Base-by-base conservation (phyloP, 805 yeast genomes). In the Babjeviella inositovora region DNA sequence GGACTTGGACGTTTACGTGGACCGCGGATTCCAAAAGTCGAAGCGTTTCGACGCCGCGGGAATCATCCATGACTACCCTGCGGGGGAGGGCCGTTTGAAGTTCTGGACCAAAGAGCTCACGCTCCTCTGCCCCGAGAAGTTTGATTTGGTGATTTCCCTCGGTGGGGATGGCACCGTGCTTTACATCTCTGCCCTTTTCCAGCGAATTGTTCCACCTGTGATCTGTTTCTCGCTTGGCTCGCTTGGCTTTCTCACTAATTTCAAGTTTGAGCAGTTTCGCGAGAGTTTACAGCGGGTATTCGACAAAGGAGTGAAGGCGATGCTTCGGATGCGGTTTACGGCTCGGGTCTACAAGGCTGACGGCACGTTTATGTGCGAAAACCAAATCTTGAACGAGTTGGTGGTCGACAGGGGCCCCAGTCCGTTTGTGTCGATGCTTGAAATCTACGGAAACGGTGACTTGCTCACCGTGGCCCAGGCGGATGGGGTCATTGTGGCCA, bases 141-240 rank as follows among this genome's bases (percentile, higher is more conserved):
- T 71, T 32, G 97, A 87, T 43, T 53, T 85, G 29, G 73, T 82
- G 3, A 67, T 87, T 20, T 81, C 97, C 0, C 55, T 90, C 6
- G 98, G 98, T 13, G 98, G 98, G 10, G 98, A 90, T 41, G 97
- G 98, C 6, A 90, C 98, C 0, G 94, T 87, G 22, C 53, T 87
- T 7, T 76, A 76, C 38, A 87, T 87, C 1, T 82, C 93, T 2
- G 74, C 90, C 27, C 53, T 84, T 19, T 90, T 90, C 47, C 92
- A 79, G 48, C 54, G 63, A 27, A 62, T 65, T 23, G 95, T 85
- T 2, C 98, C 98, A 1, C 98, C 98, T 0, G 80, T 87, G 2
- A 57, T 90, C 33, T 69, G 92, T 11, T 87, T 84, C 45, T 67
- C 93, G 1, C 53, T 90, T 34, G 98, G 98, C 0, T 79, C 94